Evolutionary conservation across 2,329 filamentous ascomycete genomes (phyloP).

Genomic region (Allantophomopsis cytisporea): DNA sequence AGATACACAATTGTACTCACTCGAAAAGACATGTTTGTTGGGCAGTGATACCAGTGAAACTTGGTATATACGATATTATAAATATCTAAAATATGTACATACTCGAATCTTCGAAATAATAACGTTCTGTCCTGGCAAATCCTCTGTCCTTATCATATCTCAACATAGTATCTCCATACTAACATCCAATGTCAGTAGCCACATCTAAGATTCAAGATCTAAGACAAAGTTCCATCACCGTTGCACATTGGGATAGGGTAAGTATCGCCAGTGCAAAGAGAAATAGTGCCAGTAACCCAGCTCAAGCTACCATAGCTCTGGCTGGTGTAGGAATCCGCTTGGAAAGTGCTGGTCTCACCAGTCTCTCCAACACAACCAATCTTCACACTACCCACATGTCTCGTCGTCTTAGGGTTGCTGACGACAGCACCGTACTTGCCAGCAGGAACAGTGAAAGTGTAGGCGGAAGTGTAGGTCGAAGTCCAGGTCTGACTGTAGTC

Average conservation of each 20-base stretch:
- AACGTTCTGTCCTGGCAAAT: too few species aligned
- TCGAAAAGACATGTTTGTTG: too few species aligned
- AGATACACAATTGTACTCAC: too few species aligned
- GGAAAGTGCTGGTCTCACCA: conserved; percentile 14
- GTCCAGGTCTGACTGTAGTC: conserved; percentile 19
- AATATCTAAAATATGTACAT: too few species aligned
- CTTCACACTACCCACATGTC: conserved; percentile 20
- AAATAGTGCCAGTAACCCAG: conserved; percentile 26
- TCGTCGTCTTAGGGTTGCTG: conserved; percentile 21
- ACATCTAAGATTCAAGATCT: too few species aligned
- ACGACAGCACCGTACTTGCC: conserved; percentile 25
- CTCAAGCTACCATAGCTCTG: conserved; percentile 18
- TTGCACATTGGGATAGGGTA: conserved; percentile 24
- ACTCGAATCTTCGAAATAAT: too few species aligned
- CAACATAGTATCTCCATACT: too few species aligned
- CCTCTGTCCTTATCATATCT: too few species aligned
- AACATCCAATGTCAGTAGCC: too few species aligned
- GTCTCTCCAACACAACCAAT: conserved; percentile 19
- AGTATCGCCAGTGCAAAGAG: conserved; percentile 20
- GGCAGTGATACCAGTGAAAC: too few species aligned
- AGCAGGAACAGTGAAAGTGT: conserved; percentile 18
- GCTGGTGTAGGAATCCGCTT: conserved; percentile 20
- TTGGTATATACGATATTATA: too few species aligned
- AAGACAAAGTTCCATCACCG: conserved; percentile 16
- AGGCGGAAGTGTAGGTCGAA: conserved; percentile 16